These are phyloP conservation scores for Fagus sylvatica DNA, from an alignment of 306 rosid genomes.

Conservation along the genomic window DNA sequence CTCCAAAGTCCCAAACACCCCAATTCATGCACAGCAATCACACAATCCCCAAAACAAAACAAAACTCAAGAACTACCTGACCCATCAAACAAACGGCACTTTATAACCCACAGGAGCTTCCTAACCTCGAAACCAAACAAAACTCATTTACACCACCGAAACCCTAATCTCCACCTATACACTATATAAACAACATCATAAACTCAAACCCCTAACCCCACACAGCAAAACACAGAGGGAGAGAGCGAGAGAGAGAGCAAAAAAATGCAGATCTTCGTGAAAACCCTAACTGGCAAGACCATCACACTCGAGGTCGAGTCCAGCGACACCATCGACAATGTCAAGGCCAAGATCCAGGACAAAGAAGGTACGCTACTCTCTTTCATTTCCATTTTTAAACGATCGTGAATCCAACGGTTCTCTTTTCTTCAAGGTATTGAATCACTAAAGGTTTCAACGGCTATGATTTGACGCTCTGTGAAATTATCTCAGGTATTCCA, in stretches of 20 bases:
- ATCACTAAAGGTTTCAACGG: neutral
- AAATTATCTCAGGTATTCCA: slow-evolving; percentile 59
- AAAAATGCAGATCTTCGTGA: slow-evolving; percentile 96
- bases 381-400: neutral
- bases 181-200: neutral
- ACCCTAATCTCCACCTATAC: slow-evolving; percentile 24
- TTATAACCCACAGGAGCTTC: neutral
- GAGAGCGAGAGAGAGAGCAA: neutral
- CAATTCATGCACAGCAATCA: too few species aligned
- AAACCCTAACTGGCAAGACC: slow-evolving; percentile 97
- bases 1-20: too few species aligned
- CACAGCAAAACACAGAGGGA: neutral
- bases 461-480: neutral
- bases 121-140: neutral
- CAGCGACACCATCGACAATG: slow-evolving; percentile 92
- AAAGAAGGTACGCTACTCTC: slow-evolving; percentile 61
- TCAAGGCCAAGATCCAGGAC: slow-evolving; percentile 93
- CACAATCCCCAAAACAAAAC: too few species aligned
- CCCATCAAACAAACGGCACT: neutral
- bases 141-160: neutral
- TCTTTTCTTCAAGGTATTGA: neutral
- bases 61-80: neutral
- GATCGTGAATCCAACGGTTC: neutral
- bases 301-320: slow-evolving; percentile 99
- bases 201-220: neutral